Base-by-base conservation (phyloP, 106 monocot species). In the Dioscorea zingiberensis region DNA sequence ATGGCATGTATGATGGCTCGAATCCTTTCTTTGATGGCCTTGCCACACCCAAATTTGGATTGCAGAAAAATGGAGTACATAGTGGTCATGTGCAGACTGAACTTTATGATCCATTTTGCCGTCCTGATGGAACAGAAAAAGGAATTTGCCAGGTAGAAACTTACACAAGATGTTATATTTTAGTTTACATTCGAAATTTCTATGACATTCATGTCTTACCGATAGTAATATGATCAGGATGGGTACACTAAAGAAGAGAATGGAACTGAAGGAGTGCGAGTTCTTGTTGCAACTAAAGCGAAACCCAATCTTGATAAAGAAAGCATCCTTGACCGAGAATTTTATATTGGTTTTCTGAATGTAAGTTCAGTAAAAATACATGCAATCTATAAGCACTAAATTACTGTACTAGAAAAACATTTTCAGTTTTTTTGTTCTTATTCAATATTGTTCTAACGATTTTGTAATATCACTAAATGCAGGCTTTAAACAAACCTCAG, bases 41-140 rank as follows among this genome's bases (percentile, higher is more conserved):
- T n/a, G 7, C 25, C 18, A 64, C 63, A 38, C 84, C 84, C 8
- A 83, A 75, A 59, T 90, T 90, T 49, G 27, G 69, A 55, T 54
- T 95, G 29, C 47, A 59, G 47, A 75, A 81, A 55, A 73, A 47
- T 70, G 87, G 94, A 49, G 85, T 85, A 22, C 94, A 94, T 56
- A 90, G 94, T 69, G 90, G 94, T 48, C 90, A 94, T 74, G 84
- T 90, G 74, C 90, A 90, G 69, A 81, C 64, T 27, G 87, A 73
- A 55, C 21, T 85, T 25, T 21, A 72, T 46, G 90, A 94, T 69
- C 84, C 85, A 60, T 94, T 94, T 67, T 94, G 90, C 72, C 48
- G 78, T 19, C 65, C 68, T 24, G 58, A 81, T 4, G 82, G 77
- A 63, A 77, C 4, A 18, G 51, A 48, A 25, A 79, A 65, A 70